Base-by-base conservation (phyloP, 345 rosid species). In the Microcos paniculata region DNA sequence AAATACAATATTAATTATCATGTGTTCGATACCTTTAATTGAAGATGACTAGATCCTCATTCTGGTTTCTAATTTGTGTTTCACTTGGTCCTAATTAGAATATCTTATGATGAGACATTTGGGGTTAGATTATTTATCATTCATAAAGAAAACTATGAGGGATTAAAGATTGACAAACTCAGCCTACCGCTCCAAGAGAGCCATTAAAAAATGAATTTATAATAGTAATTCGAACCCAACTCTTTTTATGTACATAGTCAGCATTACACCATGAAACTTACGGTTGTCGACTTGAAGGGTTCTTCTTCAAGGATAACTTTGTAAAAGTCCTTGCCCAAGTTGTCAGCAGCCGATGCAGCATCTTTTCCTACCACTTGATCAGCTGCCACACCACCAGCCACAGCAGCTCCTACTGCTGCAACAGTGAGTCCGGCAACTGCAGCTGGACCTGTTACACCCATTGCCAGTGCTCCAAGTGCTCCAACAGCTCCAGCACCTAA, bases 391-490 rank as follows among this genome's bases (percentile, higher is more conserved):
- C 92, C 97, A 67, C 97, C 97, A 8, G 83, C 94, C 9, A 90
- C 91, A 7, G 97, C 98, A 0, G 98, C 97, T 61, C 97, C 97
- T 31, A 87, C 89, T 1, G 98, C 97, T 30, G 96, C 94, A 0
- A 86, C 87, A 1, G 95, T 87, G 63, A 92, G 77, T 2, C 97
- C 97, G 5, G 84, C 97, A 11, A 80, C 85, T 0, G 94, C 94
- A 2, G 82, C 91, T 0, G 98, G 94, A 76, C 95, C 97, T 0
- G 97, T 83, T 3, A 75, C 80, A 1, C 98, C 97, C 15, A 90
- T 62, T 4, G 96, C 92, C 59, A 89, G 79, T 38, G 92, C 97
- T 70, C 98, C 97, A 15, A 92, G 67, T 52, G 95, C 91, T 19
- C 97, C 97, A 6, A 84, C 87, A 31, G 94, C 88, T 73, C 92